Evolutionary conservation across 768 basidiomycete species (phyloP).

Genomic region (Leucosporidium creatinivorum): DNA sequence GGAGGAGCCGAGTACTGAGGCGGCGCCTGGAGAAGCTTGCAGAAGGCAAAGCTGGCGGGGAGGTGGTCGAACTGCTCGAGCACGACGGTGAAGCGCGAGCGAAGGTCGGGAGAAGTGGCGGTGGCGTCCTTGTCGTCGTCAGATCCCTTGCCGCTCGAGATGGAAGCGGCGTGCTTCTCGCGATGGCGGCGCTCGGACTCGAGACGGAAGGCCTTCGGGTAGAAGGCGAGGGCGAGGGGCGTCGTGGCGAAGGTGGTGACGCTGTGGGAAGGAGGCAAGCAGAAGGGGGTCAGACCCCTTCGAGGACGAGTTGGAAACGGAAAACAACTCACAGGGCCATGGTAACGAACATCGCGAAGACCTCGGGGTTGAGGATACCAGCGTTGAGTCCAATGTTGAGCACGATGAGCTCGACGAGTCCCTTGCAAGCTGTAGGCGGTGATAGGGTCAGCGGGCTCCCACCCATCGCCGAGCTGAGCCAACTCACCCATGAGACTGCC

Average conservation of each 20-base stretch:
- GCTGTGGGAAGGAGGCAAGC: not conserved
- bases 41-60: slow-evolving; percentile 79
- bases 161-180: not conserved
- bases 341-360: slow-evolving; percentile 49
- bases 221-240: slow-evolving; percentile 69
- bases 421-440: slow-evolving; percentile 45
- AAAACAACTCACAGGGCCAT: slow-evolving; percentile 23
- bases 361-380: slow-evolving; percentile 56
- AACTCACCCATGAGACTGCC: slow-evolving; percentile 62
- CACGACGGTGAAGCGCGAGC: slow-evolving; percentile 67
- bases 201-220: slow-evolving; percentile 53
- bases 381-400: slow-evolving; percentile 77
- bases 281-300: not conserved
- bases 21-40: slow-evolving; percentile 46
- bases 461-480: not conserved
- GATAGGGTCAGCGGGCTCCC: not conserved
- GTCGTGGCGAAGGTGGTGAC: slow-evolving; percentile 76
- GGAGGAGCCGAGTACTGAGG: not conserved
- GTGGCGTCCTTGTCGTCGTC: too few species aligned
- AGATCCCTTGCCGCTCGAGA: slow-evolving; percentile 20
- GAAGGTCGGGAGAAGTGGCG: too few species aligned
- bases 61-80: slow-evolving; percentile 86
- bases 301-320: not conserved
- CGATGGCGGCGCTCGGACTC: slow-evolving; percentile 9
- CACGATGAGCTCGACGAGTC: slow-evolving; percentile 81